These are phyloP conservation scores for Phytopythium oedochilum DNA, from an alignment of 352 stramenopile species.

Conservation along the genomic window DNA sequence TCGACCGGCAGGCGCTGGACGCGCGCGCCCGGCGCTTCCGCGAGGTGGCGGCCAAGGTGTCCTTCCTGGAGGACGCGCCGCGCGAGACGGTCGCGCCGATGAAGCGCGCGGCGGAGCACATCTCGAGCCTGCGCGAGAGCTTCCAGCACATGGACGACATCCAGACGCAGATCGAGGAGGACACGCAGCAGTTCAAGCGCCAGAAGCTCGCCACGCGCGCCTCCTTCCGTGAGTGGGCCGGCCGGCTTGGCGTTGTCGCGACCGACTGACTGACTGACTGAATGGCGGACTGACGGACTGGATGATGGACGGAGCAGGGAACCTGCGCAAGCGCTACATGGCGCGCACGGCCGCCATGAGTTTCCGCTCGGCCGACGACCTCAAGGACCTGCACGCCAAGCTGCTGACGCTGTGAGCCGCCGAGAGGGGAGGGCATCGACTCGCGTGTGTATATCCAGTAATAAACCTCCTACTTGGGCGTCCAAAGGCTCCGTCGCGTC, in stretches of 20 bases:
- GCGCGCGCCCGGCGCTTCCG: slow-evolving; percentile 33
- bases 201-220: slow-evolving; percentile 45
- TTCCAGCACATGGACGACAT: slow-evolving; percentile 47
- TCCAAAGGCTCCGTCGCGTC: too few species aligned
- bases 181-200: slow-evolving; percentile 45
- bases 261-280: background rate
- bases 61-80: slow-evolving; percentile 44
- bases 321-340: slow-evolving; percentile 48
- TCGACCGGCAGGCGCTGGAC: slow-evolving; percentile 47
- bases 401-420: slow-evolving; percentile 9
- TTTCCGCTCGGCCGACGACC: slow-evolving; percentile 49
- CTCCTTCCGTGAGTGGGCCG: slow-evolving; percentile 21
- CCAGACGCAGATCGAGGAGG: slow-evolving; percentile 35
- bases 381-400: slow-evolving; percentile 43
- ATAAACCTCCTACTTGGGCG: background rate
- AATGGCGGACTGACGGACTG: background rate
- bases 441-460: background rate
- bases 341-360: slow-evolving; percentile 36
- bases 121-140: slow-evolving; percentile 32
- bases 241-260: too few species aligned
- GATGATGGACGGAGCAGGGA: slow-evolving; percentile 14
- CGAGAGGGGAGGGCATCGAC: background rate
- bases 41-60: slow-evolving; percentile 22
- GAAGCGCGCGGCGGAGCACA: slow-evolving; percentile 40
- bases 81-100: slow-evolving; percentile 33